phyloP scores from a whole-genome alignment of 2,329 filamentous ascomycete genomes.

The Pestalotiopsis fici region DNA sequence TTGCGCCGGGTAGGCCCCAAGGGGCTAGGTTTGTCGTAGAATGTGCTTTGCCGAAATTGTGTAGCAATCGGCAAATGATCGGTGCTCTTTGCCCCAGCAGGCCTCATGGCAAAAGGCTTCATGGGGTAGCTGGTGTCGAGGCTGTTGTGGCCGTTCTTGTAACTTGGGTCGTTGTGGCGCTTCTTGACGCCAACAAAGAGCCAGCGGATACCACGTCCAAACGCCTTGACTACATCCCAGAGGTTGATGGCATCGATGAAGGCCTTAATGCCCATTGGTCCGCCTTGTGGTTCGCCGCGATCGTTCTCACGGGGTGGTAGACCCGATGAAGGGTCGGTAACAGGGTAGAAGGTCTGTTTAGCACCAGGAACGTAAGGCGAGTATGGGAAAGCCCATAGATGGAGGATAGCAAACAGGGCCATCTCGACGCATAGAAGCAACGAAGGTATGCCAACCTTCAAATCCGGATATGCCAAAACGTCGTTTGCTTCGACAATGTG shows the following conservation, averaged over 20 bases:
- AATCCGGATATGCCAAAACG: constrained; percentile 69
- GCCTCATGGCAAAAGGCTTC: constrained; percentile 23
- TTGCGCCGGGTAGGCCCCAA: constrained; percentile 3
- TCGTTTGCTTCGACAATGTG: constrained; percentile 62
- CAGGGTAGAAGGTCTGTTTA: constrained; percentile 48
- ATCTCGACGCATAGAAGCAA: constrained; percentile 83
- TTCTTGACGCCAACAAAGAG: constrained; percentile 71
- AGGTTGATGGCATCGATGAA: constrained; percentile 74
- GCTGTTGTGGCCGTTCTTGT: constrained; percentile 35
- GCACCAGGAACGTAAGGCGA: constrained; percentile 61
- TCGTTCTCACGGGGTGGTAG: constrained; percentile 43
- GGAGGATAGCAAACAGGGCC: constrained; percentile 76
- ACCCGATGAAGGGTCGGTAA: constrained; percentile 40
- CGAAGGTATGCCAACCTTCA: constrained; percentile 79
- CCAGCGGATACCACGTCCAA: constrained; percentile 78
- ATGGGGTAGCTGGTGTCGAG: constrained; percentile 39
- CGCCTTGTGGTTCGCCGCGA: constrained; percentile 58
- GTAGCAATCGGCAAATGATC: constrained; percentile 39
- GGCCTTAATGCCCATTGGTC: constrained; percentile 65
- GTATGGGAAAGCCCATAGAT: constrained; percentile 83
- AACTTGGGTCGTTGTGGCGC: constrained; percentile 55
- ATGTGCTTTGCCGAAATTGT: constrained; percentile 36
- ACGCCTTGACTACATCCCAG: constrained; percentile 81
- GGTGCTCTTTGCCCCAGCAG: constrained; percentile 33
- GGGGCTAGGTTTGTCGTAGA: constrained; percentile 8